Evolutionary conservation across 176 grass and related monocot species (phyloP).

Genomic region (Zea luxurians): DNA sequence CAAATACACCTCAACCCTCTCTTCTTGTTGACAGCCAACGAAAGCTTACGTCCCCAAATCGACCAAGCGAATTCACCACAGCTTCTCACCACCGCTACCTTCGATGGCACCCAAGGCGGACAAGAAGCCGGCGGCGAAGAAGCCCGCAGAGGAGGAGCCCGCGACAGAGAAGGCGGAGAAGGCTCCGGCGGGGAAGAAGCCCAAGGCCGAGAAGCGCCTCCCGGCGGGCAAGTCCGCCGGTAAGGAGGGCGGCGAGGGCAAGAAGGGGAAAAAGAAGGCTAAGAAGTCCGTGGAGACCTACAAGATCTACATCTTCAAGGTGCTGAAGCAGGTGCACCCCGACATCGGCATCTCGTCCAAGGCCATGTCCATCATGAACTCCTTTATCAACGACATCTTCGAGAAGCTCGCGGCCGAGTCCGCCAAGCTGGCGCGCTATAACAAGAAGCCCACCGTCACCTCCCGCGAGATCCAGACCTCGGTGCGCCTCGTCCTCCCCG

Average conservation of each 20-base stretch:
- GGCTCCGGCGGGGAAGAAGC: too few species aligned
- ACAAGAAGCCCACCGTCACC: conserved; percentile 71
- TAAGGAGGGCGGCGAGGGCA: conserved; percentile 35
- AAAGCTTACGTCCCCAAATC: too few species aligned
- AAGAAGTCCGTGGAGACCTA: conserved; percentile 63
- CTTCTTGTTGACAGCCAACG: too few species aligned
- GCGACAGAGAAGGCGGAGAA: too few species aligned
- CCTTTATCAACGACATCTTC: conserved; percentile 92
- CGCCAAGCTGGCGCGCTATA: conserved; percentile 44
- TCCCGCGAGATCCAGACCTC: conserved; percentile 73
- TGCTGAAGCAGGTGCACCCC: conserved; percentile 74
- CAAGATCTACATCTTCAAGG: conserved; percentile 91
- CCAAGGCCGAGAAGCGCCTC: conserved; percentile 5
- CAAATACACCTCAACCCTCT: too few species aligned
- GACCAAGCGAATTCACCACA: too few species aligned
- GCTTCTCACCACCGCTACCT: too few species aligned
- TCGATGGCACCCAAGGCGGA: conserved; percentile 26
- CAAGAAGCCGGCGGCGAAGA: too few species aligned
- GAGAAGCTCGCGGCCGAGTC: conserved; percentile 72
- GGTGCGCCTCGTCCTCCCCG: conserved; percentile 49
- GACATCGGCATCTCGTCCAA: conserved; percentile 76
- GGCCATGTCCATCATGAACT: conserved; percentile 93
- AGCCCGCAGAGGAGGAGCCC: too few species aligned
- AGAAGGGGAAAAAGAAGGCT: conserved; percentile 39
- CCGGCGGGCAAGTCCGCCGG: conserved; percentile 14